A percentile compares a stretch with the other conserved stretches of the same genome.
These are phyloP conservation scores for Mortierella sp. DNA, from an alignment of 371 early-diverging fungal species.

Conservation along the genomic window DNA sequence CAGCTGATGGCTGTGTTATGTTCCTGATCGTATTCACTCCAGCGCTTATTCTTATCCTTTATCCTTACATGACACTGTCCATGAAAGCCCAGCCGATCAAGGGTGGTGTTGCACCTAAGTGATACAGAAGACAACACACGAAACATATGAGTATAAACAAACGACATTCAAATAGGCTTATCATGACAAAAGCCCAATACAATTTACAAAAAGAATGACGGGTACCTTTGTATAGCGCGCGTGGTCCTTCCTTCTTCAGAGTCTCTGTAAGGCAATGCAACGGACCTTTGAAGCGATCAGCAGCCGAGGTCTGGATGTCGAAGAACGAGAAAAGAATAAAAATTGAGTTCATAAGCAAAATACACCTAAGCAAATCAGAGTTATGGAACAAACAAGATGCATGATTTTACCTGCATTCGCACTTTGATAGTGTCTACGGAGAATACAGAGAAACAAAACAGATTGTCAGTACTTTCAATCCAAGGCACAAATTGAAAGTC, in stretches of 20 bases:
- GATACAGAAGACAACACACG: neutral
- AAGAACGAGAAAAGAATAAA: neutral
- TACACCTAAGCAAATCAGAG: too few species aligned
- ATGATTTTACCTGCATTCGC: slow-evolving; percentile 65
- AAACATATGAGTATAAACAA: too few species aligned
- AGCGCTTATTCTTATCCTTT: neutral
- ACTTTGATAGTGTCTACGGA: slow-evolving; percentile 80
- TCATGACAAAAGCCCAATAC: too few species aligned
- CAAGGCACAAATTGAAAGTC: neutral
- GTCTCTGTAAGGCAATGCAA: slow-evolving; percentile 84
- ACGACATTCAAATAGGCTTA: too few species aligned
- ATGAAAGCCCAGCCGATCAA: slow-evolving; percentile 93
- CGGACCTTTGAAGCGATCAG: slow-evolving; percentile 87
- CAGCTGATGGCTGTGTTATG: neutral
- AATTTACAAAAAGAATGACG: too few species aligned
- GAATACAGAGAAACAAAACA: too few species aligned
- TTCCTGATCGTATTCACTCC: neutral
- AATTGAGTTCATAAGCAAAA: neutral
- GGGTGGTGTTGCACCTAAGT: slow-evolving; percentile 88
- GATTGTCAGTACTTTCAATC: too few species aligned
- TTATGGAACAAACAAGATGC: too few species aligned
- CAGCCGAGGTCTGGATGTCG: slow-evolving; percentile 77
- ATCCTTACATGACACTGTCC: slow-evolving; percentile 82
- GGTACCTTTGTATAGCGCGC: slow-evolving; percentile 85
- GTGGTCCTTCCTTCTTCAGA: slow-evolving; percentile 79